These are phyloP conservation scores for Globisporangium spinosum DNA, from an alignment of 352 stramenopile genomes.

Conservation along the genomic window DNA sequence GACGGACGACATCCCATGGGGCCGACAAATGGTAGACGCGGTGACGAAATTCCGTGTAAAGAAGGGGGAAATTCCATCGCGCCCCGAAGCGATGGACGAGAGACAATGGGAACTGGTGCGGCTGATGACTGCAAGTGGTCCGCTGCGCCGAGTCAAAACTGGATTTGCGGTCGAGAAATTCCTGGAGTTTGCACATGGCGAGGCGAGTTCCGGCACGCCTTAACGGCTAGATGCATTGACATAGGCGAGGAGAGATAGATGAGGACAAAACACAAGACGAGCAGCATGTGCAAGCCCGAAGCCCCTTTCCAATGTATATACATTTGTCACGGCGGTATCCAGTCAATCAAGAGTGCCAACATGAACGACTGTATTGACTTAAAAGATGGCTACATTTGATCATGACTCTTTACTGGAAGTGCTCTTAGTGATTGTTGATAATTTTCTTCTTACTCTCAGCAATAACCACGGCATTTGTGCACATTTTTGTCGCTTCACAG, in stretches of 20 bases:
- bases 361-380: not conserved
- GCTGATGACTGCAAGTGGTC: not conserved
- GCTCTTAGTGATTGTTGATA: not conserved
- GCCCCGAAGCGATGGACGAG: not conserved
- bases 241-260: not conserved
- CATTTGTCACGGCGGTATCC: not conserved
- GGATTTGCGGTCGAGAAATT: not conserved
- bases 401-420: not conserved
- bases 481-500: not conserved
- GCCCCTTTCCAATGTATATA: not conserved
- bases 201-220: not conserved
- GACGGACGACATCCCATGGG: constrained; percentile 4
- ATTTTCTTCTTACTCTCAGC: not conserved
- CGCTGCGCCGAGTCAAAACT: not conserved
- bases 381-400: not conserved
- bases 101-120: not conserved
- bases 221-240: not conserved
- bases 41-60: not conserved
- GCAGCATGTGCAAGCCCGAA: not conserved
- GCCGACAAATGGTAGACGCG: not conserved
- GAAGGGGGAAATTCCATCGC: not conserved
- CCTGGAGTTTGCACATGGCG: not conserved
- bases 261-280: not conserved
- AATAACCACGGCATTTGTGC: not conserved
- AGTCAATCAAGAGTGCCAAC: not conserved